Conservation (phyloP, 768 basidiomycete genomes). For the Suillus fuscotomentosus region DNA sequence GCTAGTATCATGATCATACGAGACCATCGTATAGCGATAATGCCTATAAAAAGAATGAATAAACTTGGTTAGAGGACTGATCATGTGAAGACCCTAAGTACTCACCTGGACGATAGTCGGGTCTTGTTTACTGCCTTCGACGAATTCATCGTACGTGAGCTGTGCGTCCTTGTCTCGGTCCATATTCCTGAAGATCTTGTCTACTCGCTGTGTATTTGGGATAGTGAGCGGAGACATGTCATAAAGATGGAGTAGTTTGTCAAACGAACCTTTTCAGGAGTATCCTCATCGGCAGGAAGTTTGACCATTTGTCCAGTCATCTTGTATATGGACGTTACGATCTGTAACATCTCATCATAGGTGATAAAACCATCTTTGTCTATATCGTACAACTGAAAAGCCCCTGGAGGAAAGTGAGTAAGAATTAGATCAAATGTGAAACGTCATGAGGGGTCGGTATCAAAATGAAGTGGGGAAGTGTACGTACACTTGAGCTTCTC, state of each 20-base stretch:
- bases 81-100: slow-evolving; percentile 13
- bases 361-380: slow-evolving; percentile 98
- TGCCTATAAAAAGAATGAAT: slow-evolving; percentile 50
- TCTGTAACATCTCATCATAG: slow-evolving; percentile 98
- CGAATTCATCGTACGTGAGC: slow-evolving; percentile 95
- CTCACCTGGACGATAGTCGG: slow-evolving; percentile 96
- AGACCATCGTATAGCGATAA: slow-evolving; percentile 94
- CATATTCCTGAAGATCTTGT: slow-evolving; percentile 99
- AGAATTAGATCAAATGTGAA: slow-evolving; percentile 11
- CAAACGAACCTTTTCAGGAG: slow-evolving; percentile 87
- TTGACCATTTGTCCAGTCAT: slow-evolving; percentile 99
- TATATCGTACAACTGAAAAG: slow-evolving; percentile 98
- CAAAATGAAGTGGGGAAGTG: slow-evolving; percentile 7
- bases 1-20: slow-evolving; percentile 37
- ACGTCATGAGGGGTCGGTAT: background rate
- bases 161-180: slow-evolving; percentile 93
- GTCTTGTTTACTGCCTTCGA: slow-evolving; percentile 97
- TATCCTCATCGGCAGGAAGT: slow-evolving; percentile 97
- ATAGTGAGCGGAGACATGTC: slow-evolving; percentile 8
- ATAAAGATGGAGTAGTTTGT: slow-evolving; percentile 10
- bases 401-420: slow-evolving; percentile 62
- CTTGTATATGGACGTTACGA: slow-evolving; percentile 98
- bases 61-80: slow-evolving; percentile 8
- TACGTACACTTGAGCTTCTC: slow-evolving; percentile 96
- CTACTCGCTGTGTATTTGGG: slow-evolving; percentile 68